Evolutionary conservation across 1,284 basidiomycete genomes (phyloP).

Genomic region (Marasmius tenuissimus): DNA sequence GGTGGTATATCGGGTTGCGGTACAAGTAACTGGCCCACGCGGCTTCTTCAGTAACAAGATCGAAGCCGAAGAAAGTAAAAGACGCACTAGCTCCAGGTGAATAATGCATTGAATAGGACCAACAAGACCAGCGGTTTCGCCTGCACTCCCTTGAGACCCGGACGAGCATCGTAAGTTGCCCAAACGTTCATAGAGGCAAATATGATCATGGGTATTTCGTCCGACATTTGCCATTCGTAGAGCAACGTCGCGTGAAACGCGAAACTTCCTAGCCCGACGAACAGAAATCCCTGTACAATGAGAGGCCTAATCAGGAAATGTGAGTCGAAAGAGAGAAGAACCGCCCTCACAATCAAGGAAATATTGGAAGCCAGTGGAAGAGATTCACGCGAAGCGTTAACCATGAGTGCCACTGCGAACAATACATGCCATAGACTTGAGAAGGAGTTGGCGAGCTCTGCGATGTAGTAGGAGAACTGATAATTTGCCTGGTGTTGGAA

Average conservation of each 20-base stretch:
- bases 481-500: slow-evolving; percentile 53
- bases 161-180: slow-evolving; percentile 54
- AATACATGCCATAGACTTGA: slow-evolving; percentile 58
- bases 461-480: slow-evolving; percentile 67
- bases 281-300: slow-evolving; percentile 47
- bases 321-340: background rate
- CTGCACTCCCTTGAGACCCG: slow-evolving; percentile 41
- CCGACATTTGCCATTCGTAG: slow-evolving; percentile 66
- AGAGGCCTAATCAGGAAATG: background rate
- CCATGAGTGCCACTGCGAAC: slow-evolving; percentile 47
- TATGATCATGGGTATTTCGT: slow-evolving; percentile 71
- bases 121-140: slow-evolving; percentile 34
- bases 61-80: background rate
- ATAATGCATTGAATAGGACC: slow-evolving; percentile 49
- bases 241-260: slow-evolving; percentile 67
- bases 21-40: slow-evolving; percentile 43
- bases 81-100: slow-evolving; percentile 64
- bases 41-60: background rate
- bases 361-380: slow-evolving; percentile 51
- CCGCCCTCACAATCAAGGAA: slow-evolving; percentile 46
- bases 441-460: slow-evolving; percentile 64
- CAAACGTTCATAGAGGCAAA: slow-evolving; percentile 53
- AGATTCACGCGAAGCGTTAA: slow-evolving; percentile 32
- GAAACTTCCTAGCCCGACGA: slow-evolving; percentile 64
- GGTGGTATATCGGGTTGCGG: slow-evolving; percentile 68